A percentile compares a stretch with the other conserved stretches of the same genome.
Evolutionary conservation across 1,284 basidiomycete species (phyloP).

Genomic region (Tremellales sp.): DNA sequence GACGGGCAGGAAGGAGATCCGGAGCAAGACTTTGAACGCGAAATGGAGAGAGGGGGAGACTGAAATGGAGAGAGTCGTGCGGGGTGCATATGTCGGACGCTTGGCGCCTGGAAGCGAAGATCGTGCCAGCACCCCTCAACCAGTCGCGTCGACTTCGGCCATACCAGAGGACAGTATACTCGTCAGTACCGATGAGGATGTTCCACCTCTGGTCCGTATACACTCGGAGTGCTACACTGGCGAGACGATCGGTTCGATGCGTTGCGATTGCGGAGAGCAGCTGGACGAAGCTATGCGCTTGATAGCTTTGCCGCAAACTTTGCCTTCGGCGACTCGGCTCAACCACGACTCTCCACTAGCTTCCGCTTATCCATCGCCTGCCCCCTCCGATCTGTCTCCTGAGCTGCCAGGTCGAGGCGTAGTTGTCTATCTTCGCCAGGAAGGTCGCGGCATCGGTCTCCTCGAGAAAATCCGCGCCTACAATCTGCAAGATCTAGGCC

Average conservation of each 20-base stretch:
- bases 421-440: conserved; percentile 94
- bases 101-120: conserved; percentile 50
- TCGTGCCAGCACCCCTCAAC: conserved; percentile 19
- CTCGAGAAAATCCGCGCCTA: conserved; percentile 96
- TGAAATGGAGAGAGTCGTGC: conserved; percentile 84
- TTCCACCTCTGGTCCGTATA: conserved; percentile 81
- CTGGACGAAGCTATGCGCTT: conserved; percentile 92
- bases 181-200: conserved; percentile 20
- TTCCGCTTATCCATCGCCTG: neutral
- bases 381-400: neutral
- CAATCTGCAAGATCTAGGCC: conserved; percentile 95
- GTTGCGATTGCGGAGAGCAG: conserved; percentile 98
- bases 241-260: conserved; percentile 96
- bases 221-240: conserved; percentile 99
- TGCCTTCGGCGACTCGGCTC: conserved; percentile 29
- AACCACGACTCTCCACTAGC: conserved; percentile 40
- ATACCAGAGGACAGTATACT: conserved; percentile 3
- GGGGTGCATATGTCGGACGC: conserved; percentile 89
- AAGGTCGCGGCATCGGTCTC: conserved; percentile 96
- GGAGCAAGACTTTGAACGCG: conserved; percentile 77
- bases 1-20: conserved; percentile 55
- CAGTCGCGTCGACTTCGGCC: neutral
- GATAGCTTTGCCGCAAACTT: conserved; percentile 66
- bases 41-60: conserved; percentile 84
- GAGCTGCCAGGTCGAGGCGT: conserved; percentile 74